Evolutionary conservation across 495 filamentous ascomycete genomes (phyloP), one percentile per base, ranked within the genome.

Genomic region (Cercophora newfieldiana): DNA sequence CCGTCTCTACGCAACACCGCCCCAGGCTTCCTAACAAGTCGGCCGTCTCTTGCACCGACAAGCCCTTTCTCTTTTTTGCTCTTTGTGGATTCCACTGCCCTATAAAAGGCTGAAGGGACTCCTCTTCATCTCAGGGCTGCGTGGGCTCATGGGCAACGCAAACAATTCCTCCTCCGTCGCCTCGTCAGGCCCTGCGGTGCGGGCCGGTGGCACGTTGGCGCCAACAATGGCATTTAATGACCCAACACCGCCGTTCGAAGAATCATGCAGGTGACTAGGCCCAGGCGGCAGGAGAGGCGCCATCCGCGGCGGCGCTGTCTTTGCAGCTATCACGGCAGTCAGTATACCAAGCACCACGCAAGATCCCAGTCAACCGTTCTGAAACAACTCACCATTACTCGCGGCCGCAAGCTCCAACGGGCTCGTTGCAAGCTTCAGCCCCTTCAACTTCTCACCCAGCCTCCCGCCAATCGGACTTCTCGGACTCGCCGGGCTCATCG

Each of bases 101-200:
- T 74, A 80, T 61, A 81, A 53, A 21, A 84, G 76, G 64, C 82
- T 85, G 70, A 92, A 92, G 7, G 90, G 90, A 69, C 90, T 94
- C 58, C 86, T 87, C 49, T 82, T 85, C 71, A 93, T 90, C 70
- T 93, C 91, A 0, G 92, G 91, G 65, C 89, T 90, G 31, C 90
- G 84, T 7, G 91, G 91, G 67, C 89, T 91, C 81, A 96, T 84
- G 19, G 90, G 89, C 59, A 93, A 84, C 21, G 91, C 91, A 71
- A 94, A 96, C 26, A 94, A 80, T 14, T 89, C 91, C 50, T 93
- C 91, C 69, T 91, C 87, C 3, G 79, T 83, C 10, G 88, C 70
- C 62, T 69, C 70, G 25, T 74, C 61, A 3, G 24, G 30, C 53
- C 62, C 50, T 67, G 66, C 59, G 68, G 77, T 24, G 61, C 59